Evolutionary conservation across 768 basidiomycete species (phyloP).

Genomic region (Tricholoma bakamatsutake): DNA sequence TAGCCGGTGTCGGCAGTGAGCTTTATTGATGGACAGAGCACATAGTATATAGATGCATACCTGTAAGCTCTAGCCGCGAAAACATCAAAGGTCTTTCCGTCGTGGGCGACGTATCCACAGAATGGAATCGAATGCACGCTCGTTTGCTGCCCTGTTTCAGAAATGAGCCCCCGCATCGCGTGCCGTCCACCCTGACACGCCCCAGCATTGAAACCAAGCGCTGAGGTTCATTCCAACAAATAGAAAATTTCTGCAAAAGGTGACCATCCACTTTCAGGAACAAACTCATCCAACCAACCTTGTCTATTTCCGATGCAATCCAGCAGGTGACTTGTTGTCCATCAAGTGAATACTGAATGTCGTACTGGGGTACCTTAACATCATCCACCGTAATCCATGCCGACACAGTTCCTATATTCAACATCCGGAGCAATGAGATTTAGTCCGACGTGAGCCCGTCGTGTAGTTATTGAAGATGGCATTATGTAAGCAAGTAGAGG

Average conservation of each 20-base stretch:
- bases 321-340: constrained; percentile 19
- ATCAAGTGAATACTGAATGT: constrained; percentile 10
- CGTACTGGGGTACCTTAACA: constrained; percentile 4
- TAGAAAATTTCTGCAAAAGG: neutral
- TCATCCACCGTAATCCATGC: neutral
- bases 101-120: no score
- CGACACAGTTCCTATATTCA: neutral
- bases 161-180: no score
- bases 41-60: neutral
- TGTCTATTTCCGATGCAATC: constrained; percentile 23
- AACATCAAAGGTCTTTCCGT: constrained; percentile 11
- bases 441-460: no score
- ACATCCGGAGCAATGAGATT: neutral
- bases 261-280: no score
- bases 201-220: no score
- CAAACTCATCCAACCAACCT: constrained; percentile 10
- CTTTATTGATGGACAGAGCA: neutral
- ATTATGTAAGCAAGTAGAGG: no score
- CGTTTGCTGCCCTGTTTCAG: no score
- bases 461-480: no score
- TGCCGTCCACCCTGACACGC: no score
- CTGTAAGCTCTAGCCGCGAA: constrained; percentile 16
- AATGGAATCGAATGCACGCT: no score
- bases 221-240: no score
- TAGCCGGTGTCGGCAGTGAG: neutral